Percentiles rank a stretch among this genome's conserved stretches.
phyloP scores from a whole-genome alignment of 1,139 yeast genomes.

The Candida sanyaensis region DNA sequence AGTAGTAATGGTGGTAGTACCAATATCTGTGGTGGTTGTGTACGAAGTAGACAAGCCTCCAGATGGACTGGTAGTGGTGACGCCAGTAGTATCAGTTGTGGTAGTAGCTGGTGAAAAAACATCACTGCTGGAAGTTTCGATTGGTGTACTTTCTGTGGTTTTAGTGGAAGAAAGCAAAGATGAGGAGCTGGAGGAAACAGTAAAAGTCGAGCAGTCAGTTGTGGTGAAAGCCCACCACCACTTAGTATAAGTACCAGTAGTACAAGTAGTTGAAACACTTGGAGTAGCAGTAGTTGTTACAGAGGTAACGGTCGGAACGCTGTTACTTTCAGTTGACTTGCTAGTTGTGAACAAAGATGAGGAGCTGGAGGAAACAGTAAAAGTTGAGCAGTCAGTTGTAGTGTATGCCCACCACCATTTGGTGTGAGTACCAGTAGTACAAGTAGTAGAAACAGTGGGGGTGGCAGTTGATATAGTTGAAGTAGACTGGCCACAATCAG shows the following conservation, averaged over 20 bases:
- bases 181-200: neutral
- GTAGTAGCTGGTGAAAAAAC: neutral
- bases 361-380: neutral
- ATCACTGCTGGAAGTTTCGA: constrained; percentile 13
- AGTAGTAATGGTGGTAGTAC: neutral
- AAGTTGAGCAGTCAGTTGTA: neutral
- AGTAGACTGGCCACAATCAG: constrained; percentile 1
- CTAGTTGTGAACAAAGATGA: constrained; percentile 11
- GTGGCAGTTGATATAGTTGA: neutral
- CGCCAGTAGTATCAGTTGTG: neutral
- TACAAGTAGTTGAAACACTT: neutral
- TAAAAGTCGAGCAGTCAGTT: neutral
- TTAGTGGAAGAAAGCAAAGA: constrained; percentile 13
- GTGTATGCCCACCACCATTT: neutral
- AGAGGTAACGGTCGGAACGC: neutral
- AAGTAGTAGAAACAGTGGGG: neutral
- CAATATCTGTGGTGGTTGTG: neutral
- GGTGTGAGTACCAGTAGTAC: neutral
- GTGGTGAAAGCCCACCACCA: neutral
- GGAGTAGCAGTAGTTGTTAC: neutral
- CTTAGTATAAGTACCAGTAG: neutral
- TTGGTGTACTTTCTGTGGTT: constrained; percentile 11
- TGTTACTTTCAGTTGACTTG: constrained; percentile 13
- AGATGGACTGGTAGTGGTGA: neutral
- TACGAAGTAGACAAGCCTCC: neutral